Conservation (phyloP, 345 rosid genomes). For the Hibiscus mutabilis region DNA sequence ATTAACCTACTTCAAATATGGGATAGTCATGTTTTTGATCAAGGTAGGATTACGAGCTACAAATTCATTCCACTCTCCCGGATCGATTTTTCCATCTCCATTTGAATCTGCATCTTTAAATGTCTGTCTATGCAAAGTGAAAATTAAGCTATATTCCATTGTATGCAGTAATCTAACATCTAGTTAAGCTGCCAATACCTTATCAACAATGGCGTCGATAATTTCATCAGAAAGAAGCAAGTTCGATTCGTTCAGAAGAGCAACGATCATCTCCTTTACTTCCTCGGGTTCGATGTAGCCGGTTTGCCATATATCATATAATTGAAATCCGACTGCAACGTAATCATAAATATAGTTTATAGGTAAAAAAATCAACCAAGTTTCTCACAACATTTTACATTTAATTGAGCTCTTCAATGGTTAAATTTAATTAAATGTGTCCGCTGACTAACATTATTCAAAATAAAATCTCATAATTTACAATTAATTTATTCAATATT, state of each 20-base stretch:
- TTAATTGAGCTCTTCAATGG: too few species aligned
- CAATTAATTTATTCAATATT: too few species aligned
- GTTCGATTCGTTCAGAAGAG: slow-evolving; percentile 38
- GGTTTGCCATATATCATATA: slow-evolving; percentile 47
- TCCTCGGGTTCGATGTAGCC: slow-evolving; percentile 55
- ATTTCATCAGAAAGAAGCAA: slow-evolving; percentile 31
- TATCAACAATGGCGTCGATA: slow-evolving; percentile 29
- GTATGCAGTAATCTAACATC: neutral
- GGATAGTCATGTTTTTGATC: slow-evolving; percentile 43
- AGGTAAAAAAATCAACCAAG: too few species aligned
- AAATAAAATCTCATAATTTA: too few species aligned
- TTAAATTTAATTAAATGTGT: too few species aligned
- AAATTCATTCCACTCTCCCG: slow-evolving; percentile 32
- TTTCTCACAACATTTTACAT: too few species aligned
- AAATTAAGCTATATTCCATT: too few species aligned
- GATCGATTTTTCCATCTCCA: slow-evolving; percentile 39
- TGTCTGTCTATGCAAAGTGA: slow-evolving; percentile 21
- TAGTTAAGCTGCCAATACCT: slow-evolving; percentile 20
- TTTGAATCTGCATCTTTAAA: slow-evolving; percentile 36
- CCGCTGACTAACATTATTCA: too few species aligned
- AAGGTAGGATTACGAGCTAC: slow-evolving; percentile 26
- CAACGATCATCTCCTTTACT: slow-evolving; percentile 43
- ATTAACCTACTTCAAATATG: slow-evolving; percentile 32
- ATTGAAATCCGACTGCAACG: slow-evolving; percentile 45
- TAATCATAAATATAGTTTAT: neutral